A percentile compares a stretch with the other conserved stretches of the same genome.
Conservation (phyloP, 2,329 filamentous ascomycete genomes). For the Seiridium cupressi region DNA sequence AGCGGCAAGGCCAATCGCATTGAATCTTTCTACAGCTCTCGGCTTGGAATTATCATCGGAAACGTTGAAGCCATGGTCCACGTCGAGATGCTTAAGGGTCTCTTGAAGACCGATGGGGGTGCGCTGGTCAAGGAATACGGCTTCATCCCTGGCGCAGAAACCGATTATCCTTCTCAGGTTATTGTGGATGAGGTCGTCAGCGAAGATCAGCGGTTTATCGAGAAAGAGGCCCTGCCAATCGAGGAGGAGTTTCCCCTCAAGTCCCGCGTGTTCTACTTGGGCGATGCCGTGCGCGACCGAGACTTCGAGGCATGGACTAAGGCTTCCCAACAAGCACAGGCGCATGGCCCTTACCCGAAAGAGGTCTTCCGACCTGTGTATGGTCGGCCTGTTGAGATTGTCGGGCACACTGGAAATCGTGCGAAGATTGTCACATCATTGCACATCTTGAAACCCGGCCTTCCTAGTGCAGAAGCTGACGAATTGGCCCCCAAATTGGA, state of each 20-base stretch:
- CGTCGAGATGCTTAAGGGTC: conserved; percentile 89
- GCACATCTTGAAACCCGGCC: conserved; percentile 61
- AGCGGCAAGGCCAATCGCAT: conserved; percentile 80
- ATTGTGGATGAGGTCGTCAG: conserved; percentile 88
- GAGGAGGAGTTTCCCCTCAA: conserved; percentile 87
- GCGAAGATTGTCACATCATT: conserved; percentile 38
- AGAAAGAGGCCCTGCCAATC: conserved; percentile 82
- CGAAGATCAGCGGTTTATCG: conserved; percentile 89
- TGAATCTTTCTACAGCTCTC: conserved; percentile 85
- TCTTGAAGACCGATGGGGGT: conserved; percentile 86
- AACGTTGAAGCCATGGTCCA: conserved; percentile 85
- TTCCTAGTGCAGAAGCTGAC: conserved; percentile 24
- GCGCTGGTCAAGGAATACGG: conserved; percentile 92
- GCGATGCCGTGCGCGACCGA: conserved; percentile 67
- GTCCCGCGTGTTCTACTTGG: conserved; percentile 87
- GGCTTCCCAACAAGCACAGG: neutral
- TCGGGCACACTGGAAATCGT: conserved; percentile 48
- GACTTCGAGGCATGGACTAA: conserved; percentile 65
- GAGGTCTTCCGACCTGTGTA: neutral
- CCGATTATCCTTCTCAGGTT: conserved; percentile 86
- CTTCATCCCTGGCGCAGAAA: conserved; percentile 79
- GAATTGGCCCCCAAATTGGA: conserved; percentile 5
- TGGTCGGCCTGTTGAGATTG: conserved; percentile 6
- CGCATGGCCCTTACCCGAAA: neutral
- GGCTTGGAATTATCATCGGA: conserved; percentile 83